Percentiles rank a stretch among this genome's conserved stretches.
Conservation (phyloP, 2,329 filamentous ascomycete genomes). For the Aspergillus costaricaensis region DNA sequence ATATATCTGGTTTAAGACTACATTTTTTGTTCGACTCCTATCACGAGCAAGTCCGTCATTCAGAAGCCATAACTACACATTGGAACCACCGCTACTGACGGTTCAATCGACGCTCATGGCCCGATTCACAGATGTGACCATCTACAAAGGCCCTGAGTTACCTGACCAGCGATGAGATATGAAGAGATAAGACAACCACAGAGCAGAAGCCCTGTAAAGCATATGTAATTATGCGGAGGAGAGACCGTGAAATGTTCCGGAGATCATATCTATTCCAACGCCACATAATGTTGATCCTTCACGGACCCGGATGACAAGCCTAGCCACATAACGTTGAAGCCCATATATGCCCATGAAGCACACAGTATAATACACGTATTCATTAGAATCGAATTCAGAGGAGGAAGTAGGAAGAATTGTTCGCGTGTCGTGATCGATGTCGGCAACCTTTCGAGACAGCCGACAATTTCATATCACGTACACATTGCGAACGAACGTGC, state of each 20-base stretch:
- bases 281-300: slow-evolving; percentile 12
- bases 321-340: slow-evolving; percentile 14
- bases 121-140: too few relatives aligned
- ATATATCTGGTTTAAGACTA: too few relatives aligned
- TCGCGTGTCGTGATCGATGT: slow-evolving; percentile 6
- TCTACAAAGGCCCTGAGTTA: too few relatives aligned
- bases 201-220: too few relatives aligned
- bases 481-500: not conserved
- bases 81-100: too few relatives aligned
- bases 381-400: slow-evolving; percentile 18
- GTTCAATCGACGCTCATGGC: too few relatives aligned
- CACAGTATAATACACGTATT: slow-evolving; percentile 30
- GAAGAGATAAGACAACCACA: too few relatives aligned
- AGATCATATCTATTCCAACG: slow-evolving; percentile 20
- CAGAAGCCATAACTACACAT: too few relatives aligned
- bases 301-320: slow-evolving; percentile 1
- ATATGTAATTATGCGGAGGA: not conserved
- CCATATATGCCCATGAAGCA: slow-evolving; percentile 21
- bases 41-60: too few relatives aligned
- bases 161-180: too few relatives aligned
- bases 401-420: slow-evolving; percentile 6
- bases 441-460: slow-evolving; percentile 3
- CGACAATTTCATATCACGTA: slow-evolving; percentile 10
- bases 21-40: too few relatives aligned
- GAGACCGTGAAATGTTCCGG: not conserved